Evolutionary conservation across 352 stramenopile species (phyloP).

Genomic region (Ophiocytium majus): DNA sequence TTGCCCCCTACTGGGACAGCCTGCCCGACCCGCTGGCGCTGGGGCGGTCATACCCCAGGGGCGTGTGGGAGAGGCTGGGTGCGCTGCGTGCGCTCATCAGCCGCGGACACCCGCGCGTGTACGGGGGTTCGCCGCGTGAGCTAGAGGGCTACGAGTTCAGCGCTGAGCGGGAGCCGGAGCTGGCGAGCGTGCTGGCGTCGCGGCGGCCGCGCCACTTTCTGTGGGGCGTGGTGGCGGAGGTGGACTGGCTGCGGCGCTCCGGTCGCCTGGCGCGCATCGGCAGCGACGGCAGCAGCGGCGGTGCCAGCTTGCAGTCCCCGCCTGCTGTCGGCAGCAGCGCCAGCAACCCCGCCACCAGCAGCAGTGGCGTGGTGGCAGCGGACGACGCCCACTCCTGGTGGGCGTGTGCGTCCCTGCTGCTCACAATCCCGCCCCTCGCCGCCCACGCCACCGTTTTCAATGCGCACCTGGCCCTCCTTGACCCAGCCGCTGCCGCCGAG

Average conservation of each 20-base stretch:
- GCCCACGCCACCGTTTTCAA: constrained; percentile 27
- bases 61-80: constrained; percentile 36
- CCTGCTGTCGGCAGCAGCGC: not conserved
- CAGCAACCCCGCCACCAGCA: not conserved
- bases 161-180: not conserved
- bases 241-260: constrained; percentile 52
- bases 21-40: constrained; percentile 29
- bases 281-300: not conserved
- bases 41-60: constrained; percentile 33
- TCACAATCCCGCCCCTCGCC: constrained; percentile 44
- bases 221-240: constrained; percentile 40
- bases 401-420: constrained; percentile 33
- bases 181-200: not conserved
- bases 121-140: not conserved
- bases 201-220: constrained; percentile 36
- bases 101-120: constrained; percentile 38
- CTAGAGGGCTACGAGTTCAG: not conserved
- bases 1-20: constrained; percentile 44
- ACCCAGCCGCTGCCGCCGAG: constrained; percentile 19
- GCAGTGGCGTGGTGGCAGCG: not conserved
- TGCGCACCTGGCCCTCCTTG: constrained; percentile 19
- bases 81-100: constrained; percentile 45
- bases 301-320: not conserved
- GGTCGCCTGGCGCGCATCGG: constrained; percentile 28
- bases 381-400: constrained; percentile 42